These are phyloP conservation scores for Gentiana straminea DNA, from an alignment of 257 asterid species.

Conservation along the genomic window DNA sequence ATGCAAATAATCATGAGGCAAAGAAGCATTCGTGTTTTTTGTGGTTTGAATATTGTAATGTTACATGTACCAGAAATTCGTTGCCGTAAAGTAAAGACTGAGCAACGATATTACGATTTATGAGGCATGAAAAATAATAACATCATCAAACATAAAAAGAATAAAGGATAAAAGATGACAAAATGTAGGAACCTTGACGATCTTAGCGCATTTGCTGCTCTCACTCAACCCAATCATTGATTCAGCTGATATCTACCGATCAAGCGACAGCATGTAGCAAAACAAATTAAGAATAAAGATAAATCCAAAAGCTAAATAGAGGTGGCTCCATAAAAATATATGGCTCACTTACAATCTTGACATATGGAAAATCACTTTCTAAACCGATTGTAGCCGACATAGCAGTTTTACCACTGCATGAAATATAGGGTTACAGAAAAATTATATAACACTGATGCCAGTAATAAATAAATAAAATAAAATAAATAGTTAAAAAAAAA, in stretches of 20 bases:
- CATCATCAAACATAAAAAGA: neutral
- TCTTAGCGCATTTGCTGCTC: conserved; percentile 87
- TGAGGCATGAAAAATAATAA: neutral
- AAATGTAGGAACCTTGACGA: conserved; percentile 56
- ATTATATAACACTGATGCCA: neutral
- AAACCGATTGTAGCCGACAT: conserved; percentile 93
- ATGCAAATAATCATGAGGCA: no score
- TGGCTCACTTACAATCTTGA: conserved; percentile 73
- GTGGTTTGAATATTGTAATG: neutral
- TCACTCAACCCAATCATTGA: conserved; percentile 96
- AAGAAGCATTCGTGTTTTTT: neutral
- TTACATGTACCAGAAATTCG: neutral
- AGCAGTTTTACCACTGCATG: conserved; percentile 92
- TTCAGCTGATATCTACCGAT: conserved; percentile 86
- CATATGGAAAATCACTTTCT: conserved; percentile 88
- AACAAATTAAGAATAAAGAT: neutral
- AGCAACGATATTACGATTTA: no score
- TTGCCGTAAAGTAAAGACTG: neutral
- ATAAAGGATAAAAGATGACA: conserved; percentile 3
- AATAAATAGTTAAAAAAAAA: neutral
- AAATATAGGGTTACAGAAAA: conserved; percentile 6
- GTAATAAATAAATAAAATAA: neutral
- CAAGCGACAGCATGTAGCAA: conserved; percentile 11
- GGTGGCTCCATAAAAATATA: conserved; percentile 5
- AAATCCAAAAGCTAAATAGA: no score